phyloP scores from a whole-genome alignment of 2,329 filamentous ascomycete species.

The Xylaria sp. region DNA sequence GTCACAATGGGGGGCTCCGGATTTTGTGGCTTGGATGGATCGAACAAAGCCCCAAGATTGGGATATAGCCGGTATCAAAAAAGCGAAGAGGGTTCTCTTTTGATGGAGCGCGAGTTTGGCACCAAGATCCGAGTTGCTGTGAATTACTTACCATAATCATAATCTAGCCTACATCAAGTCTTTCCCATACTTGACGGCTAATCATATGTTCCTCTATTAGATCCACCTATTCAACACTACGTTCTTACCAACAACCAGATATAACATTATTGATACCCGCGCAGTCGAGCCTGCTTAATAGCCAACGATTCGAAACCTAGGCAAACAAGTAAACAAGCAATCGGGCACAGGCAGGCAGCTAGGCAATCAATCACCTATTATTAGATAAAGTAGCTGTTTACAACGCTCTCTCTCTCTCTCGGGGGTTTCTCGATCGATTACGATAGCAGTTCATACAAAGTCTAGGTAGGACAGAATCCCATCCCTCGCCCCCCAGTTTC shows the following conservation, averaged over 20 bases:
- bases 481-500: background rate
- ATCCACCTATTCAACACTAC: background rate
- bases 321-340: too few species aligned
- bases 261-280: background rate
- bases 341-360: too few species aligned
- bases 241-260: background rate
- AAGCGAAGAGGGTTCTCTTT: background rate
- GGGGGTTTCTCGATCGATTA: conserved; percentile 35
- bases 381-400: conserved; percentile 14
- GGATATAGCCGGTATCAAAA: background rate
- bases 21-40: background rate
- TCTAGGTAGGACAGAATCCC: conserved; percentile 26
- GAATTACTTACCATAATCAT: background rate
- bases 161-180: background rate
- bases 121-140: background rate
- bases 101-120: background rate
- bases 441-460: conserved; percentile 35
- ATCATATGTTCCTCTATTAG: background rate
- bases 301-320: background rate
- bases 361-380: conserved; percentile 4
- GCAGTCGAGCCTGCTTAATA: background rate
- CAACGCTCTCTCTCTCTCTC: conserved; percentile 16
- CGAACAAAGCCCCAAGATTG: background rate
- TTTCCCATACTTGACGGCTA: background rate
- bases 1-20: background rate